Conservation (phyloP, 805 yeast species). For the Kuraishia cidri region DNA sequence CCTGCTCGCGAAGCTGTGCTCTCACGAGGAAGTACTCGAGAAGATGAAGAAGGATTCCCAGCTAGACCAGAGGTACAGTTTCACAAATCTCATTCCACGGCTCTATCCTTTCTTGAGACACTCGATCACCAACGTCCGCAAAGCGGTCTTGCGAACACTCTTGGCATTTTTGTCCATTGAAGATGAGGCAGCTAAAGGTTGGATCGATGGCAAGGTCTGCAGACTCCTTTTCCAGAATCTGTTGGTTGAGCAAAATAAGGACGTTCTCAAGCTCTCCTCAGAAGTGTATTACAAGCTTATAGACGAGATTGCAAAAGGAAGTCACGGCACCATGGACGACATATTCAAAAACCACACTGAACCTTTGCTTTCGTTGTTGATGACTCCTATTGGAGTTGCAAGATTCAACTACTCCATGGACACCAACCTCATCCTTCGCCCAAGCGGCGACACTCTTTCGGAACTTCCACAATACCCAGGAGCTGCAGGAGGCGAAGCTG, state of each 20-base stretch:
- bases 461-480: conserved; percentile 18
- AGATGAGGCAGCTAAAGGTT: conserved; percentile 34
- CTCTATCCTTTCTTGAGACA: conserved; percentile 90
- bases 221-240: conserved; percentile 81
- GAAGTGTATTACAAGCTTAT: conserved; percentile 53
- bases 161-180: conserved; percentile 61
- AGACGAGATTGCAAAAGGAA: conserved; percentile 26
- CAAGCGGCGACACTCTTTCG: conserved; percentile 52
- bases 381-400: conserved; percentile 94
- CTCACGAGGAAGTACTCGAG: conserved; percentile 68
- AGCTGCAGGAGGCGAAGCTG: conserved; percentile 8
- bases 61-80: conserved; percentile 43
- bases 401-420: conserved; percentile 85
- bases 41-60: conserved; percentile 57
- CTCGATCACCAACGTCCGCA: conserved; percentile 85
- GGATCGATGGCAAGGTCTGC: conserved; percentile 72
- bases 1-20: conserved; percentile 76
- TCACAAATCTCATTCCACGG: conserved; percentile 77
- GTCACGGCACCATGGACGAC: conserved; percentile 34
- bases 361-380: conserved; percentile 56
- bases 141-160: conserved; percentile 76
- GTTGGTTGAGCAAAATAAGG: conserved; percentile 79
- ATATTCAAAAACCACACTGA: conserved; percentile 47
- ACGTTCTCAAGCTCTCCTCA: conserved; percentile 55
- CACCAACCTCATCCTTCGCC: conserved; percentile 61